Percentiles rank a stretch among this genome's conserved stretches.
Conservation (phyloP, 169 alveolate species). For the Cryptosporidium bovis region DNA sequence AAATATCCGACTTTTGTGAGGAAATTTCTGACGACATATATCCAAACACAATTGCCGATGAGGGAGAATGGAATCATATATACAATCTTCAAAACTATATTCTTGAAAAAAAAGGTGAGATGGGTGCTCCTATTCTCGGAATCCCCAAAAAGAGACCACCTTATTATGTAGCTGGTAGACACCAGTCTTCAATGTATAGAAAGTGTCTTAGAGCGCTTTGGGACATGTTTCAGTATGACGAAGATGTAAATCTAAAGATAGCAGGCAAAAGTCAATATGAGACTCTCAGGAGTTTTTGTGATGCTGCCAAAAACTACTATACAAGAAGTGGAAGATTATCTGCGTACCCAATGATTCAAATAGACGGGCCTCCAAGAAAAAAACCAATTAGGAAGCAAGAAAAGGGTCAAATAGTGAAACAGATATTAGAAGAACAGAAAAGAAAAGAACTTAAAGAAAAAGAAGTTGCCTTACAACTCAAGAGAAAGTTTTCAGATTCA, state of each 20-base stretch:
- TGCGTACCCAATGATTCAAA: conserved; percentile 53
- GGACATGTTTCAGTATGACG: conserved; percentile 75
- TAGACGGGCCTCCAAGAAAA: conserved; percentile 30
- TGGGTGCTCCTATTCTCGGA: conserved; percentile 52
- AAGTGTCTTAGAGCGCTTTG: conserved; percentile 70
- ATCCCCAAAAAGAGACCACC: conserved; percentile 49
- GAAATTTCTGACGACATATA: conserved; percentile 65
- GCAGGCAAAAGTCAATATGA: conserved; percentile 65
- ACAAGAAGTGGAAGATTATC: conserved; percentile 62
- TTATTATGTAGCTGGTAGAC: conserved; percentile 70
- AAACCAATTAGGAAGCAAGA: background rate
- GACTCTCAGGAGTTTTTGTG: conserved; percentile 69
- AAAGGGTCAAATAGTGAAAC: conserved; percentile 16
- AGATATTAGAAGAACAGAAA: conserved; percentile 23
- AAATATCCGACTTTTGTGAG: conserved; percentile 69
- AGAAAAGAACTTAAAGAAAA: conserved; percentile 24
- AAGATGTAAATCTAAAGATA: conserved; percentile 46
- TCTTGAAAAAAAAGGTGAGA: conserved; percentile 36
- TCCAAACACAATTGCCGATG: conserved; percentile 32
- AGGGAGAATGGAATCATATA: conserved; percentile 57
- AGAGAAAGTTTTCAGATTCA: background rate
- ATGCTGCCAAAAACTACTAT: conserved; percentile 70
- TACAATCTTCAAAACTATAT: conserved; percentile 33
- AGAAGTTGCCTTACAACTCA: conserved; percentile 1
- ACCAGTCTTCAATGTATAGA: conserved; percentile 68